These are phyloP conservation scores for Crithidia expoeki DNA, from an alignment of 208 protist species.

Conservation along the genomic window DNA sequence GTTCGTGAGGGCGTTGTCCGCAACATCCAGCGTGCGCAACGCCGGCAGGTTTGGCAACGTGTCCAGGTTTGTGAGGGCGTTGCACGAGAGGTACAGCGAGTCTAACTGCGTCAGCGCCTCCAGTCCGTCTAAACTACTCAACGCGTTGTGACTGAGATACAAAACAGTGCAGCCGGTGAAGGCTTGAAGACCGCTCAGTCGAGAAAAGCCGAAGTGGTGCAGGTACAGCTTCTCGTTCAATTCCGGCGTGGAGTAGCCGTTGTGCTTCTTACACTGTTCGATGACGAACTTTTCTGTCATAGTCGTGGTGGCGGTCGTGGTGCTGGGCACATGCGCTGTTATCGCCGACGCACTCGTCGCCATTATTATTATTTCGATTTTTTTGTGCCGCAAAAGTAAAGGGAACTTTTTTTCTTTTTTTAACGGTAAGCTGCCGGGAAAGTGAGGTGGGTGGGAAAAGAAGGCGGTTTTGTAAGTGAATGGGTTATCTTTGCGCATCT, in stretches of 20 bases:
- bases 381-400: background rate
- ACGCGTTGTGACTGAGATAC: conserved; percentile 92
- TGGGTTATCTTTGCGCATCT: too few relatives aligned
- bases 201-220: conserved; percentile 84
- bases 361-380: background rate
- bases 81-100: conserved; percentile 89
- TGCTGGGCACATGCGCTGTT: too few relatives aligned
- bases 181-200: conserved; percentile 66
- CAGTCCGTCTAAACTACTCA: conserved; percentile 82
- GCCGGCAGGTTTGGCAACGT: conserved; percentile 65
- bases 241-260: conserved; percentile 86
- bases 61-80: conserved; percentile 68
- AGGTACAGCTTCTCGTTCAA: conserved; percentile 95
- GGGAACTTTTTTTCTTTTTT: too few relatives aligned
- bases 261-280: conserved; percentile 65
- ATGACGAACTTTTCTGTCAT: conserved; percentile 71
- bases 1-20: conserved; percentile 70
- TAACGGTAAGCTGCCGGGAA: too few relatives aligned
- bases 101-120: conserved; percentile 53
- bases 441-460: too few relatives aligned
- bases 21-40: conserved; percentile 85
- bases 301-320: background rate
- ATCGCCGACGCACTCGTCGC: background rate
- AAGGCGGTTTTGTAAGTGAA: too few relatives aligned
- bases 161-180: conserved; percentile 86